Evolutionary conservation across 2,329 filamentous ascomycete genomes (phyloP), one percentile per base, ranked within the genome.

Genomic region (Venturia asperata): DNA sequence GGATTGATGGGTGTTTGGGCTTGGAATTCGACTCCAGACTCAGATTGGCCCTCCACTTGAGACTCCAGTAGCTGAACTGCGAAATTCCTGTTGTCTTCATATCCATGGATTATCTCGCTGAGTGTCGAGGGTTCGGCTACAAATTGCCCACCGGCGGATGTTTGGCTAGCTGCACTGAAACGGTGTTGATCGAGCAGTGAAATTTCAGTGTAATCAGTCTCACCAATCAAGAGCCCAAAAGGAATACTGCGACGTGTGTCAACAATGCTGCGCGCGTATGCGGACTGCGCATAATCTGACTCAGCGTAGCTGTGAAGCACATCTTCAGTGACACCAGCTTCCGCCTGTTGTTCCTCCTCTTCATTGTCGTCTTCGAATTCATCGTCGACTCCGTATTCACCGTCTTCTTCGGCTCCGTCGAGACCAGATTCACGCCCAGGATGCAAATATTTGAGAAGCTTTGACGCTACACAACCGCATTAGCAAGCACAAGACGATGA

Each of bases 151-250:
- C 27, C 27, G 6, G 52, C 52, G 13, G 52, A 56, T 7, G 52
- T 27, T n/a, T 56, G 52, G 19, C 27, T 56, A 19, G 17, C n/a
- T n/a, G 52, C 27, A n/a, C 52, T 37, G 30, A 56, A 56, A 19
- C 52, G 52, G 52, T 56, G 27, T n/a, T 19, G 27, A 17, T 56
- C 30, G 27, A 58, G 52, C 27, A 21, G 17, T 19, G 27, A 37
- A n/a, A 58, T 30, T 21, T 58, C 52, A 9, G 60, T 43, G 37
- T 62, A 62, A 30, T 62, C 60, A 3, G 39, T 62, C 43, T 62
- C 60, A 11, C 60, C 43, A 27, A 15, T 42, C 41, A 30, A 17
- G 17, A 62, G 37, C 9, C 37, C 60, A 24, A 62, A 62, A 34
- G 60, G 60, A 62, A 62, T 34, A 24, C 60, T 62, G 21, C 15